Conservation (phyloP, 2,329 filamentous ascomycete species). For the Xylaria arbuscula region DNA sequence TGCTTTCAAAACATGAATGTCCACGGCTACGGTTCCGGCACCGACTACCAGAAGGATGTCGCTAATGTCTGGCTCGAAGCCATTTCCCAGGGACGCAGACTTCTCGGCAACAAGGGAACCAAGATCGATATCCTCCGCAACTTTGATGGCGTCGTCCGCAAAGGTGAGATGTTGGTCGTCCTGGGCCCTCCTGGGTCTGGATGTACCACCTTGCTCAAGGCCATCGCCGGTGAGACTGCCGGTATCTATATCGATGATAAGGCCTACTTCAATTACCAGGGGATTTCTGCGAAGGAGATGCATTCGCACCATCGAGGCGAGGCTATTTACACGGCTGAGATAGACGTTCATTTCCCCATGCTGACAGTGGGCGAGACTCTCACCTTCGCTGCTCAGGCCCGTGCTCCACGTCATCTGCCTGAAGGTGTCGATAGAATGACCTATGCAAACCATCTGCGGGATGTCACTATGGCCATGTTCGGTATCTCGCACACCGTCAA, state of each 20-base stretch:
- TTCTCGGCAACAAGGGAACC: conserved; percentile 64
- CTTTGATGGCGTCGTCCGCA: conserved; percentile 75
- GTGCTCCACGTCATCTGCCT: conserved; percentile 71
- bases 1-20: conserved; percentile 75
- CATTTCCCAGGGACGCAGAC: conserved; percentile 56
- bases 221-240: conserved; percentile 83
- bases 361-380: conserved; percentile 83
- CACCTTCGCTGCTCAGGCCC: conserved; percentile 78
- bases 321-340: conserved; percentile 87
- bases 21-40: conserved; percentile 73
- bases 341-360: conserved; percentile 83
- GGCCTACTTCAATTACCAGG: conserved; percentile 86
- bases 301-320: conserved; percentile 82
- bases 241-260: conserved; percentile 78
- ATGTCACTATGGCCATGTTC: conserved; percentile 80
- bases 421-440: conserved; percentile 64
- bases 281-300: conserved; percentile 78
- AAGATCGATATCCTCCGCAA: conserved; percentile 75
- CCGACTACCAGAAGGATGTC: conserved; percentile 77
- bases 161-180: conserved; percentile 80
- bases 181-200: conserved; percentile 78
- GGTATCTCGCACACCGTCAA: conserved; percentile 79
- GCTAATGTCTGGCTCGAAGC: conserved; percentile 68
- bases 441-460: conserved; percentile 72
- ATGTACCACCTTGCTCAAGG: conserved; percentile 87